A percentile compares a stretch with the other conserved stretches of the same genome.
Evolutionary conservation across 768 basidiomycete species (phyloP).

Genomic region (Boletus rubescentipes): DNA sequence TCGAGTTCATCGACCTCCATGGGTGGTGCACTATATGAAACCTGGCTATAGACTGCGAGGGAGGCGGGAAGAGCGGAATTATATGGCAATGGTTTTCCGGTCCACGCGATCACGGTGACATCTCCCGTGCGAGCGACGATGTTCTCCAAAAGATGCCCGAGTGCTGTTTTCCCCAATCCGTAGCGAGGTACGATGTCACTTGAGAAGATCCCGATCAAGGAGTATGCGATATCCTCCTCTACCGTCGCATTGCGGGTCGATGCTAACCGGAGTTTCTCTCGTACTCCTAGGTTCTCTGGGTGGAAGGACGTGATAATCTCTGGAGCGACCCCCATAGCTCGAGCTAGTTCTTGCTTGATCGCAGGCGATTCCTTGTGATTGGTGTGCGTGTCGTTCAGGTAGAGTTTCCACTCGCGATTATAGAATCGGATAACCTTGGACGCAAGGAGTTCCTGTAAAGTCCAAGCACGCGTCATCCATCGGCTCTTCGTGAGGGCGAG

Average conservation of each 20-base stretch:
- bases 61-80: slow-evolving; percentile 11
- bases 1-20: neutral
- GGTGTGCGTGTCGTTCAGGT: neutral
- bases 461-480: slow-evolving; percentile 15
- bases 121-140: slow-evolving; percentile 5
- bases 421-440: slow-evolving; percentile 13
- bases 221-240: slow-evolving; percentile 12
- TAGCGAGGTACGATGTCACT: slow-evolving; percentile 5
- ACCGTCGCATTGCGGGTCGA: slow-evolving; percentile 1
- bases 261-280: slow-evolving; percentile 9
- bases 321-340: slow-evolving; percentile 1
- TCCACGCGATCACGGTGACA: slow-evolving; percentile 8
- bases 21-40: neutral
- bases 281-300: neutral
- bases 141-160: slow-evolving; percentile 7
- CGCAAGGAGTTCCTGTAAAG: slow-evolving; percentile 12
- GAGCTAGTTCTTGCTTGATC: slow-evolving; percentile 10
- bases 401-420: slow-evolving; percentile 7
- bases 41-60: neutral
- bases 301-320: neutral
- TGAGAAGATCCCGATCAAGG: slow-evolving; percentile 12
- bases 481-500: neutral
- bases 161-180: neutral
- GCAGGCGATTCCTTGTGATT: slow-evolving; percentile 12
- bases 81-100: slow-evolving; percentile 2